Percentiles rank a stretch among this genome's conserved stretches.
phyloP scores from a whole-genome alignment of 352 stramenopile species.

The Phytopythium cucurbitacearum region DNA sequence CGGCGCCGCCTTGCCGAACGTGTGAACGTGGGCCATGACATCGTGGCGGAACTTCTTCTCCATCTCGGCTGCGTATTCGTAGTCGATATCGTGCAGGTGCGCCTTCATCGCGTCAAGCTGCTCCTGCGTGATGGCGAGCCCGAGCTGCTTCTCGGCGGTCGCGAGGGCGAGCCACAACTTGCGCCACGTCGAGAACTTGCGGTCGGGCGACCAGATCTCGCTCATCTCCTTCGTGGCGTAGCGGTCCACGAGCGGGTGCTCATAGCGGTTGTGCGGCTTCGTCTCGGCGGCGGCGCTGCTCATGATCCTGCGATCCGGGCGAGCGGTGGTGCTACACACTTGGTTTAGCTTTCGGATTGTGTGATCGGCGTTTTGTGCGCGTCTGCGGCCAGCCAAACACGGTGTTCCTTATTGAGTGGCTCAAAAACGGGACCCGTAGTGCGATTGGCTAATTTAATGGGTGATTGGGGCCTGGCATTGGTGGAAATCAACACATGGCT shows the following conservation, averaged over 20 bases:
- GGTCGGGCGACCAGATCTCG: constrained; percentile 96
- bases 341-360: too few relatives aligned
- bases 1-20: constrained; percentile 95
- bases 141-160: constrained; percentile 96
- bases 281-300: constrained; percentile 20
- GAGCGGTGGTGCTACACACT: background rate
- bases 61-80: constrained; percentile 96
- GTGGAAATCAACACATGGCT: constrained; percentile 1
- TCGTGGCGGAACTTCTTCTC: constrained; percentile 99
- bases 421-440: too few relatives aligned
- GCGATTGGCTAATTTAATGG: too few relatives aligned
- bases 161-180: constrained; percentile 98
- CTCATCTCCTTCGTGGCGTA: constrained; percentile 99
- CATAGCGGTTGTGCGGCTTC: constrained; percentile 68
- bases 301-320: constrained; percentile 12
- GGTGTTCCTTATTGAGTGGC: constrained; percentile 3
- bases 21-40: constrained; percentile 99
- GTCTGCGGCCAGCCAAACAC: constrained; percentile 6
- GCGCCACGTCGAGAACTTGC: constrained; percentile 99
- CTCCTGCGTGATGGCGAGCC: constrained; percentile 96
- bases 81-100: constrained; percentile 97
- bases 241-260: constrained; percentile 88
- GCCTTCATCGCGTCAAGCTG: constrained; percentile 96
- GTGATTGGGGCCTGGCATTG: background rate
- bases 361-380: background rate